Percentiles rank a stretch among this genome's conserved stretches.
Conservation (phyloP, 2,329 filamentous ascomycete genomes). For the Arthrobotrys sinensis region DNA sequence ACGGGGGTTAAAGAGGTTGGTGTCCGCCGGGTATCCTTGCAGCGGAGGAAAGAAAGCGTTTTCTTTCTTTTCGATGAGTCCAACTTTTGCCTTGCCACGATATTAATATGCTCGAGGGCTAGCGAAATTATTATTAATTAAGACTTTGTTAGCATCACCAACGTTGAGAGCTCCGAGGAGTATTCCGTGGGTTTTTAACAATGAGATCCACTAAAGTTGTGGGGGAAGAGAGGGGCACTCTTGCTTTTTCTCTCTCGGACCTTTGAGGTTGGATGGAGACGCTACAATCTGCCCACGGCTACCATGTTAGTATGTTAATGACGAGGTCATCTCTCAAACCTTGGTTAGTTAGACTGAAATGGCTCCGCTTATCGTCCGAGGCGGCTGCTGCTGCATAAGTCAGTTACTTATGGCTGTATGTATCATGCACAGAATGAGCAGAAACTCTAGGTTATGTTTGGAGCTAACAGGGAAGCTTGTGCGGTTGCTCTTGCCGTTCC, state of each 20-base stretch:
- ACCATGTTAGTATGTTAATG: conserved; percentile 4
- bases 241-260: conserved; percentile 29
- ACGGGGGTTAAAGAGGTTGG: conserved; percentile 25
- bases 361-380: conserved; percentile 23
- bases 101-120: not conserved
- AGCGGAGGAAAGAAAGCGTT: not conserved
- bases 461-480: not conserved
- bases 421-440: conserved; percentile 2
- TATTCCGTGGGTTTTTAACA: conserved; percentile 6
- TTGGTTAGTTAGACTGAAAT: conserved; percentile 16
- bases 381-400: conserved; percentile 3
- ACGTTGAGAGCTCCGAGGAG: conserved; percentile 26
- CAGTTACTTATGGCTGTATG: not conserved
- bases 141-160: conserved; percentile 2
- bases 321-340: conserved; percentile 49
- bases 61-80: not conserved
- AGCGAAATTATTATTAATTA: not conserved
- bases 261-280: not conserved
- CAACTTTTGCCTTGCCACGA: too few species aligned
- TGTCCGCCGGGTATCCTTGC: conserved; percentile 12
- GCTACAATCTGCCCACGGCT: conserved; percentile 11
- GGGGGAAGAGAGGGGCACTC: conserved; percentile 14
- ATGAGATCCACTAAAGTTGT: conserved; percentile 14
- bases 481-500: conserved; percentile 29
- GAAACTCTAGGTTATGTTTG: conserved; percentile 2